A percentile compares a stretch with the other conserved stretches of the same genome.
Conservation (phyloP, 2,329 filamentous ascomycete genomes). For the Cyphellophora europaea region DNA sequence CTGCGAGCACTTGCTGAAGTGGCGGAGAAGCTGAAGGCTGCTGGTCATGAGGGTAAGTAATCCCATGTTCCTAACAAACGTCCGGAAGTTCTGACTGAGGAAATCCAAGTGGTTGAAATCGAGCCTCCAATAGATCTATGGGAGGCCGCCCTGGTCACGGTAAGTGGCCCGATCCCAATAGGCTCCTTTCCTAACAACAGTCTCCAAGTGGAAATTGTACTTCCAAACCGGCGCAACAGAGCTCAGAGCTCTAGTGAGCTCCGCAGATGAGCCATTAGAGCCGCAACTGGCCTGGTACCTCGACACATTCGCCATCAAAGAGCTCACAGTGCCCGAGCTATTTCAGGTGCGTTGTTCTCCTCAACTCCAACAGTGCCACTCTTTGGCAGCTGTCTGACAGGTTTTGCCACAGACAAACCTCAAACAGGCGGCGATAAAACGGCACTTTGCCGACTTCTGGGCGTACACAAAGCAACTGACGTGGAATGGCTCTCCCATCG, state of each 20-base stretch:
- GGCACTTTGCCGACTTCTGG: constrained; percentile 37
- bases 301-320: constrained; percentile 41
- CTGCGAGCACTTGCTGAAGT: constrained; percentile 38
- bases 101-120: constrained; percentile 11
- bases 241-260: constrained; percentile 39
- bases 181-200: too few relatives aligned
- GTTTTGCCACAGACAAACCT: constrained; percentile 23
- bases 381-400: too few relatives aligned
- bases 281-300: constrained; percentile 51
- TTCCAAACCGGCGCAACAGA: constrained; percentile 54
- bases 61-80: not conserved
- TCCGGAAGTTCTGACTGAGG: not conserved
- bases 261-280: constrained; percentile 48
- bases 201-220: constrained; percentile 45
- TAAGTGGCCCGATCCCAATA: constrained; percentile 32
- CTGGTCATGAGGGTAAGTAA: constrained; percentile 11
- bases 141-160: constrained; percentile 9
- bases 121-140: constrained; percentile 11
- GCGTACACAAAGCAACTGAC: constrained; percentile 36
- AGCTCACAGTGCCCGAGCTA: constrained; percentile 2
- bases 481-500: constrained; percentile 31
- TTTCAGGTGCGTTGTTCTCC: too few relatives aligned
- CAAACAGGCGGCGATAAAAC: constrained; percentile 35
- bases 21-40: constrained; percentile 30
- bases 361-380: too few relatives aligned